Base-by-base conservation (phyloP, 1,284 basidiomycete genomes). In the Neolentinus lepideus region DNA sequence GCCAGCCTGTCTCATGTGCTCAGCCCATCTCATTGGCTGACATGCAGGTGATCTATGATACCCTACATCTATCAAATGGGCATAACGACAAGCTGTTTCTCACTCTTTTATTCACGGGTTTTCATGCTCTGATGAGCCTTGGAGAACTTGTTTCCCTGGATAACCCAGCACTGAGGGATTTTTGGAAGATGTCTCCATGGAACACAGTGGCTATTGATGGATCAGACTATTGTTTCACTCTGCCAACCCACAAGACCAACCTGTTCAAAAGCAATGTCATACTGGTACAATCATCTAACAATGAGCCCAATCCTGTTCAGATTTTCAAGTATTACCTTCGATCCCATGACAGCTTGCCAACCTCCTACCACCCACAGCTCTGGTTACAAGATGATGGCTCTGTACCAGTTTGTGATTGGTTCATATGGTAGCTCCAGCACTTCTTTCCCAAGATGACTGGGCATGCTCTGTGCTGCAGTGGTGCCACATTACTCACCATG, bases 401-500 rank as follows among this genome's bases (percentile, higher is more conserved):
- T 4, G 24, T 64, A 1, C 69, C 69, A 11, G 65, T 64, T 0
- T 60, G 63, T 2, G 8, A 54, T 0, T 70, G 69, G 69, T 69
- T 67, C 55, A 31, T 61, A 2, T 6, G 2, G 3, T 54, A 58
- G 1, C 51, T 69, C 1, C 58, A 25, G 1, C 0, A 1, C 0
- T 46, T 60, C 26, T 60, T 68, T 50, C 61, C 59, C 2, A 27
- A 59, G 25, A 24, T 65, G 50, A 56, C 53, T 8, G 71, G 73
- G 0, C 74, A 76, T 48, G 75, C 73, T 2, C 26, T 67, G 16
- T 63, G 69, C 2, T 63, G 72, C 8, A 72, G 74, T 0, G 69
- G 70, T 1, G 71, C 73, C 0, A 77, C 73, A 0, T 64, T 60
- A 33, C 65, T 68, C 29, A 72, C 72, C 0, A 45, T 59, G 0